Evolutionary conservation across 2,329 filamentous ascomycete genomes (phyloP).

Genomic region (Macrophomina phaseolina): DNA sequence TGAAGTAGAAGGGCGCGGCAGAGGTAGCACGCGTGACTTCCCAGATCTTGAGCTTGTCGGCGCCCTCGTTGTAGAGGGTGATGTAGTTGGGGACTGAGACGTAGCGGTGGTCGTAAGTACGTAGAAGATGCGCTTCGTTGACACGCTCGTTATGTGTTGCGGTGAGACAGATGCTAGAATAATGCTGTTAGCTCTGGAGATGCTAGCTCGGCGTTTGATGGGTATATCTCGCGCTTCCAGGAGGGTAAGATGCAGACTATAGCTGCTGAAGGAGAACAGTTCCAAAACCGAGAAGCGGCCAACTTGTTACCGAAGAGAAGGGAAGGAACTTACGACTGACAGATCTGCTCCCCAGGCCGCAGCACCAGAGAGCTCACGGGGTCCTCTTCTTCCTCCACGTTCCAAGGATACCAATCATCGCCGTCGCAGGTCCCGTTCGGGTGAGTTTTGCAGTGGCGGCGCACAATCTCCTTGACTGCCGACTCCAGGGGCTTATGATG

Average conservation of each 20-base stretch:
- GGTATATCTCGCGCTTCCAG: no score
- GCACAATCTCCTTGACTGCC: conserved; percentile 54
- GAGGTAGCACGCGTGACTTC: conserved; percentile 59
- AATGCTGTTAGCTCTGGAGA: no score
- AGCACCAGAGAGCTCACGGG: conserved; percentile 26
- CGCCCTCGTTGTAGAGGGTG: conserved; percentile 55
- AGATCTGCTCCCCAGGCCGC: conserved; percentile 38
- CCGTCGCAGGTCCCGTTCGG: conserved; percentile 45
- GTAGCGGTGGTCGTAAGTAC: conserved; percentile 56
- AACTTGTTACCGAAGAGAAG: no score
- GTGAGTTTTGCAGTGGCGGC: conserved; percentile 51
- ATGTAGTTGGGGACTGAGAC: conserved; percentile 50
- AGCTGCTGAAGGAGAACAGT: no score
- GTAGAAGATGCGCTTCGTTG: conserved; percentile 55
- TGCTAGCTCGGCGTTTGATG: no score
- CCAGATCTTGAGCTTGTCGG: conserved; percentile 56
- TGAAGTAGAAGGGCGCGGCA: conserved; percentile 60
- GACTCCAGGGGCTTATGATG: conserved; percentile 55
- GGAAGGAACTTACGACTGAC: conserved; percentile 41
- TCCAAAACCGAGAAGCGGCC: no score
- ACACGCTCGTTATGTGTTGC: conserved; percentile 55
- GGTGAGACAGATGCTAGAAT: conserved; percentile 51
- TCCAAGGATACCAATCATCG: conserved; percentile 53
- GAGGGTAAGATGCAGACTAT: no score
- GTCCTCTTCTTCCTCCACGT: conserved; percentile 32